A percentile compares a stretch with the other conserved stretches of the same genome.
phyloP scores from a whole-genome alignment of 768 basidiomycete genomes.

The Chlorophyllum brunneum region DNA sequence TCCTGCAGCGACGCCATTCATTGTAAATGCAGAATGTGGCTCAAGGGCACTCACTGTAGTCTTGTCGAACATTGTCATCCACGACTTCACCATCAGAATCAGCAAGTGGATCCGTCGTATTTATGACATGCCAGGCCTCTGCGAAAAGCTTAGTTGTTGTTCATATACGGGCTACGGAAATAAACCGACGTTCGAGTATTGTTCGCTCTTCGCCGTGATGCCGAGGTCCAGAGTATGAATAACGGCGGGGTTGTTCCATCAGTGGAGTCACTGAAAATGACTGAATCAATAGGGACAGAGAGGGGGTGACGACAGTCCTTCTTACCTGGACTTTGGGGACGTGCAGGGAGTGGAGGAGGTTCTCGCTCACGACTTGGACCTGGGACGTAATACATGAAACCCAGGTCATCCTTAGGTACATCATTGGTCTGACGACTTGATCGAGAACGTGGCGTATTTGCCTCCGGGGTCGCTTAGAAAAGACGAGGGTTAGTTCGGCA shows the following conservation, averaged over 20 bases:
- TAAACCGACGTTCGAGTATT: conserved; percentile 43
- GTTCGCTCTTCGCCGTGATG: conserved; percentile 27
- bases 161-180: conserved; percentile 8
- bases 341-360: conserved; percentile 8
- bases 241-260: conserved; percentile 1
- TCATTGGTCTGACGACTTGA: conserved; percentile 38
- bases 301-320: background rate
- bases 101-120: conserved; percentile 57
- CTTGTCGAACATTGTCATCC: conserved; percentile 58
- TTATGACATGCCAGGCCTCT: conserved; percentile 75
- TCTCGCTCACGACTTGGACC: conserved; percentile 8
- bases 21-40: background rate
- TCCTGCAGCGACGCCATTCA: conserved; percentile 27
- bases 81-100: conserved; percentile 73
- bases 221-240: conserved; percentile 12
- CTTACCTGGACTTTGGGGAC: conserved; percentile 11
- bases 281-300: no score
- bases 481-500: background rate
- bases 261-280: background rate
- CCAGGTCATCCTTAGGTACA: conserved; percentile 37
- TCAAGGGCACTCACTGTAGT: conserved; percentile 51
- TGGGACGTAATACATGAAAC: conserved; percentile 50
- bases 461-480: conserved; percentile 20
- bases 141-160: conserved; percentile 15
- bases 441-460: conserved; percentile 28